Evolutionary conservation across 768 basidiomycete genomes (phyloP).

Genomic region (Hypholoma sublateritium): DNA sequence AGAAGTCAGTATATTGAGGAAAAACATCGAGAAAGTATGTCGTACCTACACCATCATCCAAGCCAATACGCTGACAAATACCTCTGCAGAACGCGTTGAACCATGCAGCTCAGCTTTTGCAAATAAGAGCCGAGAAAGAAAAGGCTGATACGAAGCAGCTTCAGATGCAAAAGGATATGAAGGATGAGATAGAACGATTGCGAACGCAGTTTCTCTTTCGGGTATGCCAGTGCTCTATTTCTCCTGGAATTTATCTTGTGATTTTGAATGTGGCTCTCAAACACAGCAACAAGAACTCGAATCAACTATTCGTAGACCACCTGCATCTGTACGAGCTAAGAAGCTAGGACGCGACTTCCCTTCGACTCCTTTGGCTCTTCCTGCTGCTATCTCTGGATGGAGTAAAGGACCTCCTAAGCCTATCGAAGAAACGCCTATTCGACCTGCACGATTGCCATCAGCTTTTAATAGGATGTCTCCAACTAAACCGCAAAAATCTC

Average conservation of each 20-base stretch:
- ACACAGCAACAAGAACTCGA: constrained; percentile 70
- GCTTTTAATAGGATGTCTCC: constrained; percentile 22
- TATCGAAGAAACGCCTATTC: constrained; percentile 36
- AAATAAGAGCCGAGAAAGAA: constrained; percentile 59
- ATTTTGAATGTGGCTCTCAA: constrained; percentile 4
- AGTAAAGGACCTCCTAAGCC: constrained; percentile 24
- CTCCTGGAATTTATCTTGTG: background rate
- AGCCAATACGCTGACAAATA: constrained; percentile 7
- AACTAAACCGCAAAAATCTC: constrained; percentile 28
- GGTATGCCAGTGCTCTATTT: constrained; percentile 34
- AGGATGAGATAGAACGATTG: constrained; percentile 67
- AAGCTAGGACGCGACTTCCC: constrained; percentile 33
- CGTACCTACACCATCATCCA: background rate
- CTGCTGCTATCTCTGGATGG: constrained; percentile 40
- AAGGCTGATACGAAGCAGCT: constrained; percentile 56
- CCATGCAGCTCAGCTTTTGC: constrained; percentile 56
- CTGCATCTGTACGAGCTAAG: constrained; percentile 45
- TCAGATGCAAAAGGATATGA: constrained; percentile 59
- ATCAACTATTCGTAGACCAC: constrained; percentile 49
- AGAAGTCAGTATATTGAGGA: constrained; percentile 67
- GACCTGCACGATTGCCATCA: constrained; percentile 29
- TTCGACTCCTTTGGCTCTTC: constrained; percentile 37
- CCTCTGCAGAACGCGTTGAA: constrained; percentile 50
- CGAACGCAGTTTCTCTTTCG: constrained; percentile 71
- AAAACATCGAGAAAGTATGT: constrained; percentile 65